A percentile compares a stretch with the other conserved stretches of the same genome.
These are phyloP conservation scores for Psophocarpus tetragonolobus DNA, from an alignment of 306 rosid genomes.

Conservation along the genomic window DNA sequence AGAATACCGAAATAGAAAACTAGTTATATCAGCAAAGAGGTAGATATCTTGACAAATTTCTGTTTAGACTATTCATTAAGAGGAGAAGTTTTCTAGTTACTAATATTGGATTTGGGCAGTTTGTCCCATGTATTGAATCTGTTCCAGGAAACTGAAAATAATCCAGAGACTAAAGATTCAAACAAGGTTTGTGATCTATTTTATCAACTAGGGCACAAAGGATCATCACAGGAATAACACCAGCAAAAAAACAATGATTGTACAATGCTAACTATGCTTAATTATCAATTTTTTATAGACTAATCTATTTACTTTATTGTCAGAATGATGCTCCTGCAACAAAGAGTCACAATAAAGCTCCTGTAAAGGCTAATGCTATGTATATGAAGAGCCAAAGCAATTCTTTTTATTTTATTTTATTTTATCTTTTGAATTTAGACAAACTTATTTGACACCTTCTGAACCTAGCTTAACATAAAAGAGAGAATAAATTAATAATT, in stretches of 20 bases:
- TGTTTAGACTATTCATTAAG: neutral
- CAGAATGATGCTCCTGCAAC: slow-evolving; percentile 54
- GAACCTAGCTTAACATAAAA: neutral
- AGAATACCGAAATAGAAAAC: slow-evolving; percentile 86
- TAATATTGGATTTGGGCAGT: slow-evolving; percentile 56
- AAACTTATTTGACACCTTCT: neutral
- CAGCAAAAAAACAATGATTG: neutral
- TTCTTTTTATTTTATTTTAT: no score
- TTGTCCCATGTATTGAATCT: slow-evolving; percentile 80
- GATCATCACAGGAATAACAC: neutral
- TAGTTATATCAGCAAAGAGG: slow-evolving; percentile 84
- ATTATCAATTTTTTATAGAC: neutral
- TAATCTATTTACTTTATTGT: neutral
- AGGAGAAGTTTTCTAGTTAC: slow-evolving; percentile 25
- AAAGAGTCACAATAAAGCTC: slow-evolving; percentile 45
- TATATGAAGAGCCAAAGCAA: neutral
- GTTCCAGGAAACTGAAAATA: slow-evolving; percentile 66
- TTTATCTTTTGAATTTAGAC: neutral
- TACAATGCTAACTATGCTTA: neutral
- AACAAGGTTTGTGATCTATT: slow-evolving; percentile 56
- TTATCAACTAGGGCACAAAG: neutral
- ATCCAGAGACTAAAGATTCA: slow-evolving; percentile 63
- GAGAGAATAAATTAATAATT: neutral
- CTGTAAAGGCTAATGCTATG: neutral
- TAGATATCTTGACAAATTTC: slow-evolving; percentile 29